Base-by-base conservation (phyloP, 805 yeast genomes). In the Metschnikowia anglica region DNA sequence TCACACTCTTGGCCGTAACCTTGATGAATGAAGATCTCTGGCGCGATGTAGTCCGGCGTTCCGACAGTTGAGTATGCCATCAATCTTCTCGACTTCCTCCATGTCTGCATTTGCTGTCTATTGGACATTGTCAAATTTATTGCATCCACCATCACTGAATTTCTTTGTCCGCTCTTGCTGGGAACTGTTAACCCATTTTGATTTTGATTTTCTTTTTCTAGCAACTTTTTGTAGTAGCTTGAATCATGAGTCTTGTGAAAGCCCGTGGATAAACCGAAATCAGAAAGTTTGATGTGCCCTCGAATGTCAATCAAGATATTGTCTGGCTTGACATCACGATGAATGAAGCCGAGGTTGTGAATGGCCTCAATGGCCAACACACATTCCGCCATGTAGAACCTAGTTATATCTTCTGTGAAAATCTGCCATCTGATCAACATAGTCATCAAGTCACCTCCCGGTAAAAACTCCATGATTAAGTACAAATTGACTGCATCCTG, bases 21-120 rank as follows among this genome's bases (percentile, higher is more conserved):
- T 68, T 89, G 93, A 55, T 88, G 88, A 36, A 88, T 73, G 56
- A 89, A 89, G 47, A 89, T 90, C 61, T 89, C 97, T 0, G 97
- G 97, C 1, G 97, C 97, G 63, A 89, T 89, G 61, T 89, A 89
- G 63, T 89, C 97, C 0, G 97, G 97, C 0, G 97, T 89, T 34
- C 97, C 97, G 23, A 89, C 97, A 0, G 97, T 90, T 6, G 96
- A 88, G 60, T 89, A 89, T 2, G 97, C 97, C 96, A 90, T 88
- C 42, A 89, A 64, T 50, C 97, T 76, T 53, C 97, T 74, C 13
- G 91, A 83, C 62, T 88, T 88, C 58, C 97, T 77, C 97, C 97
- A 89, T 1, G 97, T 89, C 65, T 90, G 95, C 76, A 90, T 87
- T 62, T 89, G 96, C 61, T 88, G 96, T 49, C 93, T 79, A 60